Percentiles rank a stretch among this genome's conserved stretches.
Conservation (phyloP, 2,329 filamentous ascomycete species). For the Pyrenophora seminiperda region DNA sequence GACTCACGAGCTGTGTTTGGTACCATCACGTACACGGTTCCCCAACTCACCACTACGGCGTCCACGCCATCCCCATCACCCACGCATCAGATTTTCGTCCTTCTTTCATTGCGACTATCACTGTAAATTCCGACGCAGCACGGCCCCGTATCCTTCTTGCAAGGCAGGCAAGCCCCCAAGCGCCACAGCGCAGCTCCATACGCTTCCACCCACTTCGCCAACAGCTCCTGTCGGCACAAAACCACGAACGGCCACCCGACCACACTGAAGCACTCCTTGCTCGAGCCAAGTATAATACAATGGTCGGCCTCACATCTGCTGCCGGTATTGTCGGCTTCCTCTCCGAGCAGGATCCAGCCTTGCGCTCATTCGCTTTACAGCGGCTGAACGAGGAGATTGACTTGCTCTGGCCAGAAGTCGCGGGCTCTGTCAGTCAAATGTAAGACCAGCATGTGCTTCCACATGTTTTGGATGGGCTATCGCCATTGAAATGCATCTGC, state of each 20-base stretch:
- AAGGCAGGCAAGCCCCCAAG: slow-evolving; percentile 25
- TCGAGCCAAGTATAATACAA: slow-evolving; percentile 49
- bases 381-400: slow-evolving; percentile 96
- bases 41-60: slow-evolving; percentile 35
- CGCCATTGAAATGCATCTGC: slow-evolving; percentile 16
- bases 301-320: slow-evolving; percentile 93
- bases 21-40: slow-evolving; percentile 32
- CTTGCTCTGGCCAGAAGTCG: slow-evolving; percentile 96
- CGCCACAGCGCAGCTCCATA: slow-evolving; percentile 46
- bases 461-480: background rate
- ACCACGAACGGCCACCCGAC: slow-evolving; percentile 24
- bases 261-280: slow-evolving; percentile 16
- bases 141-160: slow-evolving; percentile 7
- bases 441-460: slow-evolving; percentile 57
- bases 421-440: slow-evolving; percentile 91
- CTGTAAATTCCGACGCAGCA: slow-evolving; percentile 18
- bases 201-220: slow-evolving; percentile 44
- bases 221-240: slow-evolving; percentile 28
- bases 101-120: slow-evolving; percentile 35
- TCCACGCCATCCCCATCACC: slow-evolving; percentile 41
- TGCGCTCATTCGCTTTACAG: slow-evolving; percentile 93
- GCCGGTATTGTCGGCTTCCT: slow-evolving; percentile 95
- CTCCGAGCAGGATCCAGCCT: slow-evolving; percentile 89
- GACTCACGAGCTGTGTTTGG: slow-evolving; percentile 31
- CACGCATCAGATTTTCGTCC: slow-evolving; percentile 32